Evolutionary conservation across 1,284 basidiomycete genomes (phyloP), one percentile per base, ranked within the genome.

Genomic region (Cronartium quercuum): DNA sequence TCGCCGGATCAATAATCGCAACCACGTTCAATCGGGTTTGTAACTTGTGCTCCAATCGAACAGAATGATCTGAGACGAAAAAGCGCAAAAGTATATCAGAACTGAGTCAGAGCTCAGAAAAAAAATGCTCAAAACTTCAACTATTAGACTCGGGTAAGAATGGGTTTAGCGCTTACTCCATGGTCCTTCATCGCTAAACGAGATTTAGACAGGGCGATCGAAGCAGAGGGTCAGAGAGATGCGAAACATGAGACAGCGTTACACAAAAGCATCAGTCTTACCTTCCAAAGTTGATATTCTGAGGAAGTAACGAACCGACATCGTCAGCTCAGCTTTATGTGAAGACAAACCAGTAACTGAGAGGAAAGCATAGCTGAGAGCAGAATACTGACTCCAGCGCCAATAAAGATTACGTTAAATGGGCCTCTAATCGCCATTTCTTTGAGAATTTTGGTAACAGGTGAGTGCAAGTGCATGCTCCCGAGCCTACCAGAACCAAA

Each of bases 1-100:
- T 85, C 13, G 88, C 89, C 38, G 96, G 95, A 82, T 98, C 95
- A 80, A 98, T 91, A 75, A 98, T 85, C 15, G 92, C 95, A 71
- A 92, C 88, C 69, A 98, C 93, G 83, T 96, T 97, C 83, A 98
- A 90, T 79, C 95, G 91, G 29, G 89, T 91, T 62, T 95, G 95
- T 76, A 98, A 90, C 85, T 98, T 97, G 84, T 90, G 70, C 40
- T 73, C 70, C 9, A 73, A 34, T 57, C 94, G 82, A 9, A 70
- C 60, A 77, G 73, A 51, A 76, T 77, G 69, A 77, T 68, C 74
- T 76, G 77, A 77, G 24, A n/a, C 7, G 47, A n/a, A 37, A 5
- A 13, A 24, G 40, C 68, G 29, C 24, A 2, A 62, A 77, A 73
- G 42, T n/a, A 18, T 29, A 60, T 34, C 13, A 68, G 12, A 21